Conservation (phyloP, 495 filamentous ascomycete species). For the Trichoderma asperelloides region DNA sequence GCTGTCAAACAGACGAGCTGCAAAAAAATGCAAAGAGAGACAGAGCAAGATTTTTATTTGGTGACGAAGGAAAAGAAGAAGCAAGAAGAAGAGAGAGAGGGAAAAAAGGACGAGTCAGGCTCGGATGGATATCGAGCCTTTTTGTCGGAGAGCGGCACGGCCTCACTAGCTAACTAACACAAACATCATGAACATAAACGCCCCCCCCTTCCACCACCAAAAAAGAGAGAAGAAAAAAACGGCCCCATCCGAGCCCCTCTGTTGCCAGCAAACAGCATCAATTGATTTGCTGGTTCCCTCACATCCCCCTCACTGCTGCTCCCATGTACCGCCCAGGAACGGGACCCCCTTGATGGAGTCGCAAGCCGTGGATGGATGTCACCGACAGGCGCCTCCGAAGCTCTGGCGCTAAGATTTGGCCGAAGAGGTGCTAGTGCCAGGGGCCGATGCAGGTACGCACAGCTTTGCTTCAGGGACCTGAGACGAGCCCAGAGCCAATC, state of each 20-base stretch:
- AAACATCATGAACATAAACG: too few relatives aligned
- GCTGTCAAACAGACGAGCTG: constrained; percentile 18
- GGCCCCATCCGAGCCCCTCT: background rate
- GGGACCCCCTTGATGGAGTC: background rate
- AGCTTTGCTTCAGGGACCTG: background rate
- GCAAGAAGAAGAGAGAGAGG: constrained; percentile 22
- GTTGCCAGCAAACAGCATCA: background rate
- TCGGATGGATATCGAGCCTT: background rate
- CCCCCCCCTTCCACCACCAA: too few relatives aligned
- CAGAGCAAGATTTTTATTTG: background rate
- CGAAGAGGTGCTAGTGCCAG: background rate
- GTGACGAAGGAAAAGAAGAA: constrained; percentile 22
- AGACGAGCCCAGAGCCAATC: constrained; percentile 1
- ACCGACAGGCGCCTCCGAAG: background rate
- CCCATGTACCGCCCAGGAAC: too few relatives aligned
- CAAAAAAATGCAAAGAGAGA: constrained; percentile 7
- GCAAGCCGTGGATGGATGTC: background rate
- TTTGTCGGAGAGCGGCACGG: background rate
- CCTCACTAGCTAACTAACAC: too few relatives aligned
- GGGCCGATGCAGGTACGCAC: constrained; percentile 6
- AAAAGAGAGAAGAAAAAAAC: background rate
- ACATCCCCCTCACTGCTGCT: background rate
- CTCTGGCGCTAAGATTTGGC: background rate
- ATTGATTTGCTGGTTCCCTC: background rate
- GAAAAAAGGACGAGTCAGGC: constrained; percentile 16